Base-by-base conservation (phyloP, 2,329 filamentous ascomycete genomes). In the Apiospora arundinis region DNA sequence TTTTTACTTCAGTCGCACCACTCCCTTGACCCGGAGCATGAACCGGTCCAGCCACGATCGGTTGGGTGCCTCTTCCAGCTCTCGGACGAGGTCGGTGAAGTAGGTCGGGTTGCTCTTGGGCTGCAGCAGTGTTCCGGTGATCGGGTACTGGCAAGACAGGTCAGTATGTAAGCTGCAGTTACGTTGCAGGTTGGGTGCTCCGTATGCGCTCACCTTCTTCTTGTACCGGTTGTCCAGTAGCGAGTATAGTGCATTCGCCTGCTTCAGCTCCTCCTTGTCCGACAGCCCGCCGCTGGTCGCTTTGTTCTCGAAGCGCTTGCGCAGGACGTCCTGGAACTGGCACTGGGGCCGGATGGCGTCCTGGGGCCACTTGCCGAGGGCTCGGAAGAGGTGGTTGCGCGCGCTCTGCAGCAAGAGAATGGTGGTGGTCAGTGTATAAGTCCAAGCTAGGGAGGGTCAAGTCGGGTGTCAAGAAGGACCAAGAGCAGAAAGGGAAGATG, bases 51-150 rank as follows among this genome's bases (percentile, higher is more conserved):
- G 77, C 82, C 85, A 90, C 9, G 85, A 86, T 71, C 91, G 82
- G 52, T 82, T 86, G 1, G 91, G 91, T 4, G 89, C 90, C 75
- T 88, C 88, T 46, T 92, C 88, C 32, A 93, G 85, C 79, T 93
- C 91, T 69, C 82, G 83, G 0, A 92, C 78, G 42, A 93, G 80
- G 74, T 91, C 88, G 25, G 83, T 79, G 77, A 91, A 93, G 78
- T 93, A 91, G 0, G 86, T 88, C 48, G 91, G 91, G 74, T 92
- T 89, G 76, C 89, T 91, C 78, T 85, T 85, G 18, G 91, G 91
- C 69, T 84, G 80, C 71, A 92, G 81, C 60, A 92, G 81, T 4
- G 81, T 81, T 52, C 86, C 85, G n/a, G 81, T 85, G 16, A 86
- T 77, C 25, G 82, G 82, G 75, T 88, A 87, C 85, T 86, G 70